Evolutionary conservation across 2,329 filamentous ascomycete species (phyloP), one percentile per base, ranked within the genome.

Genomic region (Talaromyces sp.): DNA sequence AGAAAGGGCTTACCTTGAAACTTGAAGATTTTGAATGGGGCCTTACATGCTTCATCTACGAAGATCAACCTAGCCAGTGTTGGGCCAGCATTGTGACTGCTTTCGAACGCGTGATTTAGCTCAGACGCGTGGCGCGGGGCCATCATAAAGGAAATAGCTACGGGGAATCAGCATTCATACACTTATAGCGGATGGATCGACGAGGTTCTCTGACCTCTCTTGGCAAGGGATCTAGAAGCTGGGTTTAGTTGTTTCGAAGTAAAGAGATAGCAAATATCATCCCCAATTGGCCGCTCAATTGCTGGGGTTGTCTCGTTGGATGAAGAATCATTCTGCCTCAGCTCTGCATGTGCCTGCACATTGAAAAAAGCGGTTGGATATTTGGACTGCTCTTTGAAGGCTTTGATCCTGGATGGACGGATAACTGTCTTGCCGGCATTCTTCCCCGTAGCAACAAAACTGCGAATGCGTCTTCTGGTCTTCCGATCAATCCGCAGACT

Each of bases 401-500:
- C 59, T 35, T 52, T 58, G 28, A 51, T 59, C 28, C 56, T 39
- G 11, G 59, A 61, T 35, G 56, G 56, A 5, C 59, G 59, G 19
- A 48, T 17, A 15, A 61, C 25, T 13, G 53, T 58, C 13, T 59
- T 61, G 25, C 59, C 59, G 2, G 39, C 56, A 39, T 61, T 61
- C 37, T 55, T 59, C 7, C 59, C 59, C 10, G 28, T 50, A 7
- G 56, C 59, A 15, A 46, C 59, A 33, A 55, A 39, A 31, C 56
- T 54, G 36, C 59, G 56, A 39, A 61, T 61, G 28, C 56, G 56
- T 40, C 59, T 61, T 56, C 59, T 48, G 6, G 45, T 46, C 9
- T 31, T 50, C 17, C 31, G 43, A 43, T 51, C 37, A 11, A 61
- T 43, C 4, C 31, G 3, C 8, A 10, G n/a, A 25, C 59, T 61